phyloP scores from a whole-genome alignment of 1,284 basidiomycete genomes.

The Tilletiaria anomala region DNA sequence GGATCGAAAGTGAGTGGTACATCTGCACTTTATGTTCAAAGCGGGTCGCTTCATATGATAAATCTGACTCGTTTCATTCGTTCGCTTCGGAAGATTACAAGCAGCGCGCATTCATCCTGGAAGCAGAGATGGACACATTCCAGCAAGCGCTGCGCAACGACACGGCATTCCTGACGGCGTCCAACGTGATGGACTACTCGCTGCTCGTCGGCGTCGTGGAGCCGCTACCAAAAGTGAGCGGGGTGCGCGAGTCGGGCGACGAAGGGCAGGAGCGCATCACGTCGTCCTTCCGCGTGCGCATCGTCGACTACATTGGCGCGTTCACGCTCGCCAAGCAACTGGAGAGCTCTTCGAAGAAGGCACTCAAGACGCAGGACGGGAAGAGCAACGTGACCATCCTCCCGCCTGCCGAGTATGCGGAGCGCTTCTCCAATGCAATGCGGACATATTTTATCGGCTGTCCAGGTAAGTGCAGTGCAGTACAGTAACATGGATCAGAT shows the following conservation, averaged over 20 bases:
- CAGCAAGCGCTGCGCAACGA: constrained; percentile 21
- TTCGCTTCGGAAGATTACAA: constrained; percentile 4
- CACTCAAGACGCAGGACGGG: constrained; percentile 20
- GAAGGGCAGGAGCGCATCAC: background rate
- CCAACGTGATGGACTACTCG: constrained; percentile 35
- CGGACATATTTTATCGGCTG: constrained; percentile 19
- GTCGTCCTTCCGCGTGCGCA: constrained; percentile 4
- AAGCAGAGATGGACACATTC: constrained; percentile 20
- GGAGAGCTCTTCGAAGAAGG: constrained; percentile 25
- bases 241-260: constrained; percentile 1
- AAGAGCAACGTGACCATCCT: constrained; percentile 27
- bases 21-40: background rate
- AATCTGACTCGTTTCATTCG: constrained; percentile 1
- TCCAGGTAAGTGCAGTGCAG: constrained; percentile 1
- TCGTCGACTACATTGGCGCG: constrained; percentile 30
- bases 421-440: constrained; percentile 18
- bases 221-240: too few relatives aligned
- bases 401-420: constrained; percentile 26
- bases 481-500: too few relatives aligned
- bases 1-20: constrained; percentile 5
- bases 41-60: background rate
- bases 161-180: constrained; percentile 20
- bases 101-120: constrained; percentile 18
- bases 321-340: constrained; percentile 17
- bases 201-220: constrained; percentile 28